A percentile compares a stretch with the other conserved stretches of the same genome.
Evolutionary conservation across 78 protist genomes (phyloP).

Genomic region (Protostelium mycophagum): DNA sequence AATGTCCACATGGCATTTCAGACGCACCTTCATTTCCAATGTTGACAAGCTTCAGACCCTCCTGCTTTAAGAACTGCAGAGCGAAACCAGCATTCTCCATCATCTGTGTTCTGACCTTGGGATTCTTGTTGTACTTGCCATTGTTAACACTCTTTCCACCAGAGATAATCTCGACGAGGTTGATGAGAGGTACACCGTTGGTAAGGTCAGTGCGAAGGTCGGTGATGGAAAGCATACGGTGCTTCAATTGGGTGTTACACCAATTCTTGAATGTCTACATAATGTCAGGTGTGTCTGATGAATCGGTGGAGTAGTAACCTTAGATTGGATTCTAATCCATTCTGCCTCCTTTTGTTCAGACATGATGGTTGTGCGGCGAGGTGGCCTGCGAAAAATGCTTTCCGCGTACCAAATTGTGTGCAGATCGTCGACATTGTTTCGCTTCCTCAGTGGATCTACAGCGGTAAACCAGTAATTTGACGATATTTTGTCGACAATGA

Average conservation of each 20-base stretch:
- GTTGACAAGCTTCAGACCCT: conserved; percentile 70
- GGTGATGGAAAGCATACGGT: conserved; percentile 58
- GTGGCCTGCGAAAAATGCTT: neutral
- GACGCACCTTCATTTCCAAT: conserved; percentile 54
- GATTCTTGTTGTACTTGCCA: conserved; percentile 33
- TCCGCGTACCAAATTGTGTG: neutral
- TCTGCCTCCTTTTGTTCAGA: neutral
- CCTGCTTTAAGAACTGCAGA: conserved; percentile 40
- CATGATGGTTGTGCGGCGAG: neutral
- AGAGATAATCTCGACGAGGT: conserved; percentile 76
- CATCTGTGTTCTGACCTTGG: conserved; percentile 60
- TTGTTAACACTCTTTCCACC: conserved; percentile 35
- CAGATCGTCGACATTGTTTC: neutral
- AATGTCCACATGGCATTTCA: neutral
- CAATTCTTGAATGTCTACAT: conserved; percentile 83
- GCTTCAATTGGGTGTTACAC: conserved; percentile 77
- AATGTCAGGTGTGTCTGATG: neutral
- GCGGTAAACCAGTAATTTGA: too few species aligned
- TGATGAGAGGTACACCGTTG: conserved; percentile 73
- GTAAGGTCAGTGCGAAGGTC: conserved; percentile 65
- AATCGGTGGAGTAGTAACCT: neutral
- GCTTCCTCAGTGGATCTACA: too few species aligned
- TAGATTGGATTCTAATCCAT: neutral
- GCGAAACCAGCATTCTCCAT: conserved; percentile 62
- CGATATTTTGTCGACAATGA: too few species aligned